A percentile compares a stretch with the other conserved stretches of the same genome.
Conservation (phyloP, 208 protist genomes). For the Naegleria lovaniensis region DNA sequence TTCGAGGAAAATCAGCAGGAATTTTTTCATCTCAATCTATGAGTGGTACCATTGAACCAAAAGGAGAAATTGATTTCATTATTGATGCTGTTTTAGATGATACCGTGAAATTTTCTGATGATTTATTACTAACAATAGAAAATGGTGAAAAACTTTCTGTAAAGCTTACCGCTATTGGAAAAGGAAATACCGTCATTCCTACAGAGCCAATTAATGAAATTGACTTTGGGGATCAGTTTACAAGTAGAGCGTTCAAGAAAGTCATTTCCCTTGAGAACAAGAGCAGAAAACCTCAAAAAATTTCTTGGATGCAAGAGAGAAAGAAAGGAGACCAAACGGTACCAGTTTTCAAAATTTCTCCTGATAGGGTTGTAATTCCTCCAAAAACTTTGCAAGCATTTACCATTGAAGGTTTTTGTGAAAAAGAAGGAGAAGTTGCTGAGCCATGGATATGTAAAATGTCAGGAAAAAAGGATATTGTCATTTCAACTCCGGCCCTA, state of each 20-base stretch:
- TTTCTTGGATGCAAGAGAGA: slow-evolving; percentile 74
- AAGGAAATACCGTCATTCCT: slow-evolving; percentile 74
- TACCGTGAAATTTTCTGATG: slow-evolving; percentile 66
- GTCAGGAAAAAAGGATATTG: slow-evolving; percentile 24
- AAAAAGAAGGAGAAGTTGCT: slow-evolving; percentile 51
- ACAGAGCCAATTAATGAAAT: slow-evolving; percentile 47
- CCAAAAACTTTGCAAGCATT: slow-evolving; percentile 55
- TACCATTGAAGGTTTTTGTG: slow-evolving; percentile 52
- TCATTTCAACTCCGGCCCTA: slow-evolving; percentile 63
- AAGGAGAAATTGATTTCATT: slow-evolving; percentile 40
- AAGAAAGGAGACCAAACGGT: slow-evolving; percentile 48
- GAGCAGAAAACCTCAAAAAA: slow-evolving; percentile 67
- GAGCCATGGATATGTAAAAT: neutral
- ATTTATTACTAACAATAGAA: slow-evolving; percentile 59
- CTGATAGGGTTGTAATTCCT: slow-evolving; percentile 65
- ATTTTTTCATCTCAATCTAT: neutral
- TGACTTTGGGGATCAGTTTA: slow-evolving; percentile 82
- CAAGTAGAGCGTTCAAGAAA: slow-evolving; percentile 50
- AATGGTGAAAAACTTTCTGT: slow-evolving; percentile 52
- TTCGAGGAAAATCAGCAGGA: slow-evolving; percentile 18
- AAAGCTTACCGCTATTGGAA: slow-evolving; percentile 64
- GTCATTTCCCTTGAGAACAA: slow-evolving; percentile 73
- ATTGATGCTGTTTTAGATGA: slow-evolving; percentile 74
- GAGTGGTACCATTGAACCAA: slow-evolving; percentile 39
- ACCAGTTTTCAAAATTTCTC: slow-evolving; percentile 64